Evolutionary conservation across 768 basidiomycete species (phyloP).

Genomic region (Exsudoporus frostii): DNA sequence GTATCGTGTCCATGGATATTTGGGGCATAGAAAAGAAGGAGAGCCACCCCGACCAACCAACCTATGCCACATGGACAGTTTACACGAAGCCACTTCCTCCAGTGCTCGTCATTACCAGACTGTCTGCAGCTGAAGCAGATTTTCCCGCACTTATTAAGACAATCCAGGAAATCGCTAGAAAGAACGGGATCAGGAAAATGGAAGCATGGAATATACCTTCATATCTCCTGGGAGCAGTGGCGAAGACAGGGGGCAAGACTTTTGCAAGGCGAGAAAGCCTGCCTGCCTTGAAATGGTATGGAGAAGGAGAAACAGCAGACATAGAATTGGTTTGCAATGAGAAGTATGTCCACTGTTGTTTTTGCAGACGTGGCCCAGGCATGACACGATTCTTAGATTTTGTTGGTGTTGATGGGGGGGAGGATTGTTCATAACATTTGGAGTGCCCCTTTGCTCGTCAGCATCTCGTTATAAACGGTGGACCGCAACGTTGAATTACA

Average conservation of each 20-base stretch:
- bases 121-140: constrained; percentile 28
- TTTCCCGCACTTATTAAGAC: constrained; percentile 35
- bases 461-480: not conserved
- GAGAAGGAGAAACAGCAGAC: constrained; percentile 28
- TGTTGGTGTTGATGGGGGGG: not conserved
- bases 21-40: constrained; percentile 13
- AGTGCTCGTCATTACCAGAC: constrained; percentile 42
- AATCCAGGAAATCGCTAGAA: constrained; percentile 33
- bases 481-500: not conserved
- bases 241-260: constrained; percentile 29
- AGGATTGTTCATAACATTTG: not conserved
- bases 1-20: constrained; percentile 7
- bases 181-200: constrained; percentile 34
- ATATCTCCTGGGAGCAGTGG: constrained; percentile 27
- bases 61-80: constrained; percentile 44
- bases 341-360: constrained; percentile 28
- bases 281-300: constrained; percentile 48
- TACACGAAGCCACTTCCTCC: constrained; percentile 30
- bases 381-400: not conserved
- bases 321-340: constrained; percentile 48
- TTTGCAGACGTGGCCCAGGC: not conserved
- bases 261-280: constrained; percentile 37
- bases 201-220: constrained; percentile 38
- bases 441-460: not conserved
- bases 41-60: not conserved